Evolutionary conservation across 345 rosid genomes (phyloP).

Genomic region (Rhizophora apiculata): DNA sequence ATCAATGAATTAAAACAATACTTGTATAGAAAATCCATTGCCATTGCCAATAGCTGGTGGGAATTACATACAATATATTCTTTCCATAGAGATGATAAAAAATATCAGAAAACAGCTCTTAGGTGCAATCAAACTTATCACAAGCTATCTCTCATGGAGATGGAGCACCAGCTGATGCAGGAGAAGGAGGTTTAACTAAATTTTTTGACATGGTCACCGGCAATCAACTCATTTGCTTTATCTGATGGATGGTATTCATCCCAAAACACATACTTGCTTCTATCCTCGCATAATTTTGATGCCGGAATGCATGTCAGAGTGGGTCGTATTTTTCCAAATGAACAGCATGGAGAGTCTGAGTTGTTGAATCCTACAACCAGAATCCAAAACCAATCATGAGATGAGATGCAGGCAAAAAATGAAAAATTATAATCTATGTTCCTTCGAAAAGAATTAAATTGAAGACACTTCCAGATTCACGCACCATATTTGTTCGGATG

Average conservation of each 20-base stretch:
- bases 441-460: no score
- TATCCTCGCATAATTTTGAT: slow-evolving; percentile 70
- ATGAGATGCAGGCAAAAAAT: background rate
- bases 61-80: no score
- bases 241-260: slow-evolving; percentile 95
- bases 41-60: no score
- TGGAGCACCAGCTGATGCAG: slow-evolving; percentile 9
- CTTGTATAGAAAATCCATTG: no score
- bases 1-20: no score
- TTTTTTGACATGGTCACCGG: slow-evolving; percentile 68
- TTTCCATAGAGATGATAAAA: no score
- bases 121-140: no score
- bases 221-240: slow-evolving; percentile 68
- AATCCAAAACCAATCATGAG: background rate
- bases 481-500: slow-evolving; percentile 70
- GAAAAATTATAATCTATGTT: background rate
- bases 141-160: background rate
- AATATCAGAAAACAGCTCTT: no score
- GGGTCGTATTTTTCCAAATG: slow-evolving; percentile 73
- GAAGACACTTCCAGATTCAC: background rate
- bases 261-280: slow-evolving; percentile 94
- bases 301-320: slow-evolving; percentile 85
- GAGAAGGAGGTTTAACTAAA: slow-evolving; percentile 37
- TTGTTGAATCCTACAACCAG: slow-evolving; percentile 61
- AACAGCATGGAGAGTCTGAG: slow-evolving; percentile 88